Conservation (phyloP, 106 monocot species). For the Triglochin maritima region DNA sequence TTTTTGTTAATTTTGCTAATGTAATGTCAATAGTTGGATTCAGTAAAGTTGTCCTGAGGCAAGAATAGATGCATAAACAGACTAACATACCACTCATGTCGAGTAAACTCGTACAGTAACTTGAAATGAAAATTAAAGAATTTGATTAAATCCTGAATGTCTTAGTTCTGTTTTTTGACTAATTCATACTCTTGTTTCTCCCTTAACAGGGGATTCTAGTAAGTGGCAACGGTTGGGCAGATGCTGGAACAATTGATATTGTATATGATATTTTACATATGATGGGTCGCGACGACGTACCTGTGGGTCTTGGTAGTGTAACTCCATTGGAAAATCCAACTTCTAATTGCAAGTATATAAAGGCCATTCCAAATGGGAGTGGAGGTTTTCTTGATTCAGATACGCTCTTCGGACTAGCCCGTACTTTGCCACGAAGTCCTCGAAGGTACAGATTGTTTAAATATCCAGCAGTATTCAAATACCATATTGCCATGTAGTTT, state of each 20-base stretch:
- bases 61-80: too few species aligned
- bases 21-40: too few species aligned
- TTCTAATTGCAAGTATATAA: constrained; percentile 47
- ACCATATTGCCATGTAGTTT: too few species aligned
- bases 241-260: constrained; percentile 74
- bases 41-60: too few species aligned
- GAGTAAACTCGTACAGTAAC: too few species aligned
- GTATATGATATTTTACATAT: constrained; percentile 88
- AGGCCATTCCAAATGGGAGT: constrained; percentile 65
- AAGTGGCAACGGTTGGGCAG: constrained; percentile 84
- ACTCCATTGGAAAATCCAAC: constrained; percentile 40
- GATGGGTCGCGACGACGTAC: constrained; percentile 95
- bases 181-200: too few species aligned
- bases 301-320: constrained; percentile 63
- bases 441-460: constrained; percentile 39
- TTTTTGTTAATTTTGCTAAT: too few species aligned
- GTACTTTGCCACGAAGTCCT: constrained; percentile 69
- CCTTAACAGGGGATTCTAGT: constrained; percentile 52
- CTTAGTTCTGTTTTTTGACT: too few species aligned
- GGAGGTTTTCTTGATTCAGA: constrained; percentile 85
- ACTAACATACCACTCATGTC: too few species aligned
- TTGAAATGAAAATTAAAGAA: too few species aligned
- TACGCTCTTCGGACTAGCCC: constrained; percentile 76
- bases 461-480: too few species aligned
- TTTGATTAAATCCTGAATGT: too few species aligned